Evolutionary conservation across 176 grass and related monocot species (phyloP), one percentile per base, ranked within the genome.

Genomic region (Canna indica): DNA sequence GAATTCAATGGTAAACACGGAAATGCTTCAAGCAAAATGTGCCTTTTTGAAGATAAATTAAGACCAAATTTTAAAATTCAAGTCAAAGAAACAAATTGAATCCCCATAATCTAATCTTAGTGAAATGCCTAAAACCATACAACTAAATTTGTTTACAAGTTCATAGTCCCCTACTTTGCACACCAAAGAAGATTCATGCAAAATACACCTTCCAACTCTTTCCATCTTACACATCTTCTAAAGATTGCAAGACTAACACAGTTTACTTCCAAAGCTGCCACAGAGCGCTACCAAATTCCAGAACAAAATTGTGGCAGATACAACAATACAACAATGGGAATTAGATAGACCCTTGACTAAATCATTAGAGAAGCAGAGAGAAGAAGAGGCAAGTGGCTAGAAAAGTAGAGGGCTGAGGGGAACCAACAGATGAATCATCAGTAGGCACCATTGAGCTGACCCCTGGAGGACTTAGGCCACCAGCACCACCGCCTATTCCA

Each of bases 391-490:
- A 73, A 73, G 33, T 10, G 5, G 50, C 3, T n/a, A 59, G 32
- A 13, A 73, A 15, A 26, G n/a, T 47, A 14, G 22, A n/a, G 14
- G 4, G 50, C 48, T 46, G 20, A 18, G 26, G 57, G 45, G 56
- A 62, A 74, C 26, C 53, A 60, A 13, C 1, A 42, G 72, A 74
- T 16, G 24, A 44, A 62, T 62, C 54, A 10, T 11, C 5, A 29
- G 45, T 45, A 20, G 72, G 36, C 25, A 74, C 25, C 0, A 56
- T 46, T 0, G 56, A 44, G 16, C 36, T 35, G 15, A 74, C 61
- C 6, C 56, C 54, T 30, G 72, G 72, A 26, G 72, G 72, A 44
- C 34, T 47, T 38, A 74, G 38, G 3, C 72, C 72, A 31, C 38
- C 54, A 13, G 41, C n/a, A 12, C 68, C 36, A 22, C 33, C 72